Conservation (phyloP, 148 eudicot genomes). For the Rhododendron henanense region DNA sequence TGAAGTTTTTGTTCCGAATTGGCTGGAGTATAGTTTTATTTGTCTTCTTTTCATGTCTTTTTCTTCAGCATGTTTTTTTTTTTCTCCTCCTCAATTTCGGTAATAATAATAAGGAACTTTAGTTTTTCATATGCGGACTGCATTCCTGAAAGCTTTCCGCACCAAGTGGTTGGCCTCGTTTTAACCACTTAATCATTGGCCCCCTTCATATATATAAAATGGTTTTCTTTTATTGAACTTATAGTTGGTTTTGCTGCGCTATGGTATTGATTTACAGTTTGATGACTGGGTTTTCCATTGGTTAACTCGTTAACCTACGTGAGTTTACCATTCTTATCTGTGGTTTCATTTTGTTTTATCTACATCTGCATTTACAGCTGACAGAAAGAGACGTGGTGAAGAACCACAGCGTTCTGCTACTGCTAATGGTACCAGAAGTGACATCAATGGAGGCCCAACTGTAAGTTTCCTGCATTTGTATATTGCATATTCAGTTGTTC, state of each 20-base stretch:
- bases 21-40: not conserved
- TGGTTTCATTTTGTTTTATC: not conserved
- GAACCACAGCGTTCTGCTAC: not conserved
- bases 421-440: constrained; percentile 1
- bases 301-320: not conserved
- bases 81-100: too few species aligned
- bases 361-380: not conserved
- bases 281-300: not conserved
- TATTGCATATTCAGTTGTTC: not conserved
- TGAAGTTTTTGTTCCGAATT: not conserved
- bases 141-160: not conserved
- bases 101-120: not conserved
- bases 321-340: not conserved
- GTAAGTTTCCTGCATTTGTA: not conserved
- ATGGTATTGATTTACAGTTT: not conserved
- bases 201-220: not conserved
- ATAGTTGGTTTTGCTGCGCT: not conserved
- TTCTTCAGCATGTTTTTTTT: not conserved
- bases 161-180: not conserved
- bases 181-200: not conserved
- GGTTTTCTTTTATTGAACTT: not conserved
- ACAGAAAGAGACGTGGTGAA: not conserved
- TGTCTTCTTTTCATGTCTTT: not conserved
- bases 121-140: not conserved
- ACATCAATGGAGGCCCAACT: not conserved